Percentiles rank a stretch among this genome's conserved stretches.
Conservation (phyloP, 495 filamentous ascomycete genomes). For the Penicillium odoratum region DNA sequence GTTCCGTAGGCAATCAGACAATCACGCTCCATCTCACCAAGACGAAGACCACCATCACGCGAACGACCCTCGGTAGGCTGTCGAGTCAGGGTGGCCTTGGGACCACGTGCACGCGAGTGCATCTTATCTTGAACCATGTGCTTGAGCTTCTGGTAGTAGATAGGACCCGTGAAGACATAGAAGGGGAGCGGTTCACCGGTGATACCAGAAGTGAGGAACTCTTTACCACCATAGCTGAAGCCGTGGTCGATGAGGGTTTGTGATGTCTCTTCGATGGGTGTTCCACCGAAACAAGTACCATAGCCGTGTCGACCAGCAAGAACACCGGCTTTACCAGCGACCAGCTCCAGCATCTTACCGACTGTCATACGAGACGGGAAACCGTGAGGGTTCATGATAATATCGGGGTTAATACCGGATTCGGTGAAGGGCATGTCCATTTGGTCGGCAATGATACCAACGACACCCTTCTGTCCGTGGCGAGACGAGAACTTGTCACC, state of each 20-base stretch:
- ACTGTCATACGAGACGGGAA: conserved; percentile 99
- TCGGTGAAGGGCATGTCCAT: conserved; percentile 97
- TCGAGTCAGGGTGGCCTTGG: conserved; percentile 85
- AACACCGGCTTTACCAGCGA: conserved; percentile 92
- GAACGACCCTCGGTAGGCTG: conserved; percentile 97
- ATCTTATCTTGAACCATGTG: conserved; percentile 99
- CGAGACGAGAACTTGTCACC: conserved; percentile 98
- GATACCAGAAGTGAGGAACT: conserved; percentile 92
- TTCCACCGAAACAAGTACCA: conserved; percentile 93
- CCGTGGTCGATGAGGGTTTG: conserved; percentile 79
- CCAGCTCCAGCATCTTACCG: conserved; percentile 93
- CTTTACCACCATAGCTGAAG: conserved; percentile 94
- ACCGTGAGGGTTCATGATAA: conserved; percentile 99
- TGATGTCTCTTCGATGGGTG: conserved; percentile 87
- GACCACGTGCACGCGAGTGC: conserved; percentile 90
- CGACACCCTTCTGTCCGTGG: conserved; percentile 97
- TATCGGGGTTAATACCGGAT: conserved; percentile 84
- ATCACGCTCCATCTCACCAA: conserved; percentile 99
- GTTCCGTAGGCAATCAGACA: conserved; percentile 96
- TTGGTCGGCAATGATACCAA: conserved; percentile 92
- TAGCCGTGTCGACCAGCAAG: conserved; percentile 79
- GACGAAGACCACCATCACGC: conserved; percentile 83
- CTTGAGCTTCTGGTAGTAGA: conserved; percentile 99
- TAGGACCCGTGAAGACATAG: conserved; percentile 97
- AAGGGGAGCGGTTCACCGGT: conserved; percentile 90